Percentiles rank a stretch among this genome's conserved stretches.
Evolutionary conservation across 1,284 basidiomycete species (phyloP).

Genomic region (Trichosporon sp.): DNA sequence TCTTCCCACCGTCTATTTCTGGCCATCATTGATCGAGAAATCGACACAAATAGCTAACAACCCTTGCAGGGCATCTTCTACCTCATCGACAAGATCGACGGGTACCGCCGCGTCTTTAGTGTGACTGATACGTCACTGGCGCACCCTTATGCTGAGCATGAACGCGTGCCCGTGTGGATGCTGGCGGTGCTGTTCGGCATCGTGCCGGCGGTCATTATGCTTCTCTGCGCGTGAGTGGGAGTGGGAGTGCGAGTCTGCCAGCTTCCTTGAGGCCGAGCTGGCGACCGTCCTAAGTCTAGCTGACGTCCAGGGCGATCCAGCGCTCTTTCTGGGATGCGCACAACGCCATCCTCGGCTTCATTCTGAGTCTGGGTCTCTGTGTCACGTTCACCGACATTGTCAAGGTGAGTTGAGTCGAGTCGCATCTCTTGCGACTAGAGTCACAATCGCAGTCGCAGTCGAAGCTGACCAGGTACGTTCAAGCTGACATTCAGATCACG

Average conservation of each 20-base stretch:
- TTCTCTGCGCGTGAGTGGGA: constrained; percentile 58
- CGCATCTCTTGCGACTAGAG: too few species aligned
- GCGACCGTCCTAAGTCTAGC: not conserved
- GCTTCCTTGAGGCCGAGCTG: too few species aligned
- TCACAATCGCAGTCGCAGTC: too few species aligned
- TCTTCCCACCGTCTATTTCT: not conserved
- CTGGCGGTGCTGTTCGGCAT: constrained; percentile 64
- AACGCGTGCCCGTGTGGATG: constrained; percentile 72
- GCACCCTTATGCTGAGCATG: constrained; percentile 68
- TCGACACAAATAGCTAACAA: not conserved
- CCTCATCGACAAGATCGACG: constrained; percentile 66
- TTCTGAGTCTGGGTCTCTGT: constrained; percentile 29
- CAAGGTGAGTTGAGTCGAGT: constrained; percentile 53
- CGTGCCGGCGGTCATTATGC: constrained; percentile 65
- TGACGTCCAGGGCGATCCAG: constrained; percentile 51
- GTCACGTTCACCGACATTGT: constrained; percentile 72
- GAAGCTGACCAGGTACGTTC: too few species aligned
- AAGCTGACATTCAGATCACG: constrained; percentile 37
- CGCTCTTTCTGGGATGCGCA: constrained; percentile 86
- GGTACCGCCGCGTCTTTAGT: constrained; percentile 76
- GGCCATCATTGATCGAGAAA: not conserved
- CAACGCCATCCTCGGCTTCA: constrained; percentile 63
- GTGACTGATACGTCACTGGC: constrained; percentile 65
- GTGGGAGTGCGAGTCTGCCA: too few species aligned
- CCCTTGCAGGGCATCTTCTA: constrained; percentile 59